Base-by-base conservation (phyloP, 257 asterid species). In the Scutellaria minor region DNA sequence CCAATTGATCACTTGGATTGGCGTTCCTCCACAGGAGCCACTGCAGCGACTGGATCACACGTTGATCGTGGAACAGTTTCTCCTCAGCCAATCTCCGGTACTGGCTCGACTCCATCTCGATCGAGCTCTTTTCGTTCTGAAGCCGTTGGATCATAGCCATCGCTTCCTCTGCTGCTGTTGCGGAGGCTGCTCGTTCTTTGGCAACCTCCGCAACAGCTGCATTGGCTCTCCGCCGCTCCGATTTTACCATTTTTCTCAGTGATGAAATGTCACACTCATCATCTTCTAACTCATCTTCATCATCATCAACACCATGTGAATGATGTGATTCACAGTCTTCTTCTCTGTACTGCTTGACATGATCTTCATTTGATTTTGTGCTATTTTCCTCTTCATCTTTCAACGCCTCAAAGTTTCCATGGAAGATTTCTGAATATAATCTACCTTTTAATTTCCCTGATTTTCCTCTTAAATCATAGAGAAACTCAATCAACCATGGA, bases 81-180 rank as follows among this genome's bases (percentile, higher is more conserved):
- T 84, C 89, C 61, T 87, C 87, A 12, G 83, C 83, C 83, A 89
- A 35, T 64, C 87, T 86, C 51, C 79, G 78, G 53, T 79, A 81
- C 75, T 89, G 96, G 18, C 71, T 85, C 9, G 71, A 65, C 77
- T 87, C 93, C 88, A 87, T 64, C 64, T 89, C 91, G 60, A 82
- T 68, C 76, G 77, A 57, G 70, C 91, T 82, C 80, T 85, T 87
- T 64, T 87, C 89, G 35, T 68, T 74, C 61, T 89, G 96, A 57
- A 89, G 78, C 5, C 93, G 84, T 45, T 78, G 74, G 46, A 85
- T 89, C 96, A 89, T 89, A 2, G 89, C 88, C 91, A 89, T 87
- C n/a, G 96, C 84, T 60, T 89, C 93, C 77, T 85, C 88, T 6
- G 88, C 83, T 31, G 96, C 88, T 8, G 83, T 74, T 2, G 89